A percentile compares a stretch with the other conserved stretches of the same genome.
Evolutionary conservation across 208 protist genomes (phyloP).

Genomic region (Trypanosoma platydactyli): DNA sequence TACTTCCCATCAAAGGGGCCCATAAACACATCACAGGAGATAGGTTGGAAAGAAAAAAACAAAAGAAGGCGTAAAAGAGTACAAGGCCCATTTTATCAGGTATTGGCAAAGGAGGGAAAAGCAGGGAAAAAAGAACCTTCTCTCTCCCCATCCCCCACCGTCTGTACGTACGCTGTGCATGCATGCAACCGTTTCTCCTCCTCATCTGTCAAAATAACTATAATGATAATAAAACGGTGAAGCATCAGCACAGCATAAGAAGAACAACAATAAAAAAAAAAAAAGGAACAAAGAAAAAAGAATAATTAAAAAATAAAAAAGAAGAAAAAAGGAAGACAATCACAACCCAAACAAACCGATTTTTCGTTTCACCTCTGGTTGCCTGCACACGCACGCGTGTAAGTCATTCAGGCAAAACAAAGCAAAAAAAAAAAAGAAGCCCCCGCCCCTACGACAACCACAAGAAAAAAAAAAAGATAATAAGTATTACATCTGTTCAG

Average conservation of each 20-base stretch:
- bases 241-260: not conserved
- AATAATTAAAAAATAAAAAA: constrained; percentile 12
- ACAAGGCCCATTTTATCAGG: not conserved
- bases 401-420: not conserved
- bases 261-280: not conserved
- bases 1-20: not conserved
- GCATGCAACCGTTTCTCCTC: too few relatives aligned
- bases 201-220: not conserved
- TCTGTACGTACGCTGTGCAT: too few relatives aligned
- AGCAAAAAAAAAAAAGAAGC: constrained; percentile 7
- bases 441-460: constrained; percentile 3
- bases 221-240: not conserved
- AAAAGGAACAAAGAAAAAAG: constrained; percentile 3
- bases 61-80: not conserved
- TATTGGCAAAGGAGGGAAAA: not conserved
- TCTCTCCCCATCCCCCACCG: not conserved
- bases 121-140: not conserved
- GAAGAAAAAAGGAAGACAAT: constrained; percentile 3
- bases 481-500: constrained; percentile 3
- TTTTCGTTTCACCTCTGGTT: too few relatives aligned
- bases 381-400: too few relatives aligned
- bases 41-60: not conserved
- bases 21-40: not conserved
- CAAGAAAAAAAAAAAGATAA: constrained; percentile 23
- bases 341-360: not conserved